Evolutionary conservation across 441 rosid genomes (phyloP).

Genomic region (Kokia cookei): DNA sequence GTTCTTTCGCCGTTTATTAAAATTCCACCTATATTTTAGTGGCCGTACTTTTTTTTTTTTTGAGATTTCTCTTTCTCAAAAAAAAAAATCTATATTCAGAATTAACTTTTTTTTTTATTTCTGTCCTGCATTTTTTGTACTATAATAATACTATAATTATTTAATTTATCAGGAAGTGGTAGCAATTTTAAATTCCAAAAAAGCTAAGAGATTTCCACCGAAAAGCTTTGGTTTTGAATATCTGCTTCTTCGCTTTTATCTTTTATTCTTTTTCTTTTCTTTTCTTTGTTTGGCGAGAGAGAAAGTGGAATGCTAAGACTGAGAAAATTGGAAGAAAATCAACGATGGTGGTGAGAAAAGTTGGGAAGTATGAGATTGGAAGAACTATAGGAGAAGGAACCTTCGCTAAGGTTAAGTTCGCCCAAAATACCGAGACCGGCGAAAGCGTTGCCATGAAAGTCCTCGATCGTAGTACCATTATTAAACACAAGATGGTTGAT

Average conservation of each 20-base stretch:
- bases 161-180: no score
- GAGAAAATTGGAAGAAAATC: neutral
- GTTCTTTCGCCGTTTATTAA: neutral
- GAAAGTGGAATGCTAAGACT: slow-evolving; percentile 10
- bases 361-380: slow-evolving; percentile 93
- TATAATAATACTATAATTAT: neutral
- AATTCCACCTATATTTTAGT: neutral
- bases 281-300: neutral
- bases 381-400: slow-evolving; percentile 98
- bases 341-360: slow-evolving; percentile 65
- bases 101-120: neutral
- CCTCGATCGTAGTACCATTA: slow-evolving; percentile 82
- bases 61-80: neutral
- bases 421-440: slow-evolving; percentile 96
- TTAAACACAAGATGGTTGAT: slow-evolving; percentile 54
- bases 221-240: neutral
- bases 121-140: neutral
- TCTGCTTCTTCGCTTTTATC: neutral
- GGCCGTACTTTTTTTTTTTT: neutral
- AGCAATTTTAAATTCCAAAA: neutral
- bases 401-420: slow-evolving; percentile 94
- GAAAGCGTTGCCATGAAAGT: slow-evolving; percentile 99
- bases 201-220: no score
- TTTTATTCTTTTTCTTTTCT: neutral
- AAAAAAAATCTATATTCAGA: neutral